Conservation (phyloP, 2,329 filamentous ascomycete species). For the Alternaria atra region DNA sequence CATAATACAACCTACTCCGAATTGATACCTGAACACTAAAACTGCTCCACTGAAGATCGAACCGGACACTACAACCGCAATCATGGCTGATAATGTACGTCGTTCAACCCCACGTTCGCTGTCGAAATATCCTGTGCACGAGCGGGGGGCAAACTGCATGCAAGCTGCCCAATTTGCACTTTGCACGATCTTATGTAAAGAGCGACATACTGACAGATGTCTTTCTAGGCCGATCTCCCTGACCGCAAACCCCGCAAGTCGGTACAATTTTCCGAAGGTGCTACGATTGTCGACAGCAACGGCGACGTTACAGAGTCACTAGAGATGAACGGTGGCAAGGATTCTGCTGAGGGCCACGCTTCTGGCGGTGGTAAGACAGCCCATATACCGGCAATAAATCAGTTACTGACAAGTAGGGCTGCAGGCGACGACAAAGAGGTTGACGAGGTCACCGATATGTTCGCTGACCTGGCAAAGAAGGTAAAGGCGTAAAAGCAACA, state of each 20-base stretch:
- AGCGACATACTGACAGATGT: conserved; percentile 30
- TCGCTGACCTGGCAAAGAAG: conserved; percentile 77
- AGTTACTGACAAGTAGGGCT: conserved; percentile 34
- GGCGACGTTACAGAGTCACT: conserved; percentile 82
- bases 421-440: conserved; percentile 63
- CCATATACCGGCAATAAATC: conserved; percentile 10
- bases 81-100: conserved; percentile 61
- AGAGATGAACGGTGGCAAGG: conserved; percentile 75
- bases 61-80: conserved; percentile 50
- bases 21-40: not conserved
- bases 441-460: conserved; percentile 69
- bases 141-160: conserved; percentile 7
- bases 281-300: conserved; percentile 87
- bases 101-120: conserved; percentile 35
- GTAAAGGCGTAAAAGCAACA: conserved; percentile 13
- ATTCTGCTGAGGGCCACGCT: conserved; percentile 79
- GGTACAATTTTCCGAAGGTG: conserved; percentile 89
- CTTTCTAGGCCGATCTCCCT: conserved; percentile 54
- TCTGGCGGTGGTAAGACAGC: conserved; percentile 37
- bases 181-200: not conserved
- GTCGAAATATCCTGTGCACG: conserved; percentile 25
- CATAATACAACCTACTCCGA: not conserved
- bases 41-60: conserved; percentile 9
- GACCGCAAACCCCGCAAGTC: conserved; percentile 86
- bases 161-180: not conserved